phyloP scores from a whole-genome alignment of 768 basidiomycete genomes.

The Dictyophora rubrovolvata region DNA sequence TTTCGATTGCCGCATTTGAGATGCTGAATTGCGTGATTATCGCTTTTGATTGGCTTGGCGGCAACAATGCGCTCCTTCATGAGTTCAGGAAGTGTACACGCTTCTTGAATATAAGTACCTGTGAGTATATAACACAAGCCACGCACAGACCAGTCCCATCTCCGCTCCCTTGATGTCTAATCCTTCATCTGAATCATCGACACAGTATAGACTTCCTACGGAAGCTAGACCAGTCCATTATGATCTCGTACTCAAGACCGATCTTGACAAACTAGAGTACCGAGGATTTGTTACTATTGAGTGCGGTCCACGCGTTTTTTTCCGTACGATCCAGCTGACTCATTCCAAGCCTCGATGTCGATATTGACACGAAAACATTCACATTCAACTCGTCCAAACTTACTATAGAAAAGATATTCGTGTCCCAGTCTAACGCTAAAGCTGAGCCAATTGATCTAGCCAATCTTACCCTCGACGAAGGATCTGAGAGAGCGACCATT shows the following conservation, averaged over 20 bases:
- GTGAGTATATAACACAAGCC: too few relatives aligned
- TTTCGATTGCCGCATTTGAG: too few relatives aligned
- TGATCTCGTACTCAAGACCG: constrained; percentile 68
- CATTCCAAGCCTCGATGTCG: constrained; percentile 48
- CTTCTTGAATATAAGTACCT: too few relatives aligned
- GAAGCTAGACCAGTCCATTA: constrained; percentile 67
- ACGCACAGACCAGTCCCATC: not conserved
- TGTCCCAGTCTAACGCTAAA: constrained; percentile 47
- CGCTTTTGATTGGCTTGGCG: too few relatives aligned
- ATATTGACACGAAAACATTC: constrained; percentile 47
- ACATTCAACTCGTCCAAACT: constrained; percentile 59
- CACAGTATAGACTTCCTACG: constrained; percentile 43
- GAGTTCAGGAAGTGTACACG: too few relatives aligned
- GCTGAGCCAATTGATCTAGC: constrained; percentile 34
- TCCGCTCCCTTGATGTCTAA: not conserved
- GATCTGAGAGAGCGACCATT: constrained; percentile 56
- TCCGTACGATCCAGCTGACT: not conserved
- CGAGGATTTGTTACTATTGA: constrained; percentile 65
- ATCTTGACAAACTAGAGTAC: constrained; percentile 69
- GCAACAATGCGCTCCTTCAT: too few relatives aligned
- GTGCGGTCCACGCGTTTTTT: constrained; percentile 28
- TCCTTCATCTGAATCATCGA: not conserved
- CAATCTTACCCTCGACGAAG: constrained; percentile 42
- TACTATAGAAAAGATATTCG: constrained; percentile 43
- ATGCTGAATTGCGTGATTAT: too few relatives aligned